Base-by-base conservation (phyloP, 495 filamentous ascomycete genomes). In the Lentithecium fluviatile region DNA sequence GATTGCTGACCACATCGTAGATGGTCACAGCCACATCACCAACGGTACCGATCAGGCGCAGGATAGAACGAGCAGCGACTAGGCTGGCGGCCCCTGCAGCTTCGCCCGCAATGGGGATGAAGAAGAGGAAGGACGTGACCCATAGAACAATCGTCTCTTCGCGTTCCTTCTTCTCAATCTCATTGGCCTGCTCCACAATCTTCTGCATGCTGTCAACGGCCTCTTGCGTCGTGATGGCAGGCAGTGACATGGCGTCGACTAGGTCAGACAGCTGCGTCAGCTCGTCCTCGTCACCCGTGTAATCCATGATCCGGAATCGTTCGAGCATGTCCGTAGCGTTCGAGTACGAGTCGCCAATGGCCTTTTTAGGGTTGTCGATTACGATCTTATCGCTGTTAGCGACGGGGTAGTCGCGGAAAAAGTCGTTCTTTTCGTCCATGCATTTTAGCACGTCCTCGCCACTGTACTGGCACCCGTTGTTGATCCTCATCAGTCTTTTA, bases 1-100 rank as follows among this genome's bases (percentile, higher is more conserved):
- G 57, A 60, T 60, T 45, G 19, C 53, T 20, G 15, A 60, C 57
- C 6, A 60, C 34, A 25, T 53, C 57, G 38, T 60, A 60, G 23
- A 60, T 32, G n/a, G 47, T 60, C 13, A 60, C 2, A 2, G 46
- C 57, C 8, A 48, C 48, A 43, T 60, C 49, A 26, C 47, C 57
- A 17, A 26, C 48, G 4, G 6, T 48, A 25, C 57, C 57, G 20
- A 53, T 42, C 5, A 60, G 29, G 4, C 29, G 32, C 4, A 45
- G 2, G 12, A 53, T 24, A n/a, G 38, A 20, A 3, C 48, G 11
- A n/a, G 23, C 57, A 6, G 57, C 34, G 12, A 48, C 45, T 34
- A 60, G 25, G 19, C 23, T n/a, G n/a, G n/a, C 20, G 3, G 47
- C 57, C 19, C 56, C 46, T 11, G 56, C 56, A 7, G 48, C 46